Evolutionary conservation across 306 rosid species (phyloP), one percentile per base, ranked within the genome.

Genomic region (Malus fusca): DNA sequence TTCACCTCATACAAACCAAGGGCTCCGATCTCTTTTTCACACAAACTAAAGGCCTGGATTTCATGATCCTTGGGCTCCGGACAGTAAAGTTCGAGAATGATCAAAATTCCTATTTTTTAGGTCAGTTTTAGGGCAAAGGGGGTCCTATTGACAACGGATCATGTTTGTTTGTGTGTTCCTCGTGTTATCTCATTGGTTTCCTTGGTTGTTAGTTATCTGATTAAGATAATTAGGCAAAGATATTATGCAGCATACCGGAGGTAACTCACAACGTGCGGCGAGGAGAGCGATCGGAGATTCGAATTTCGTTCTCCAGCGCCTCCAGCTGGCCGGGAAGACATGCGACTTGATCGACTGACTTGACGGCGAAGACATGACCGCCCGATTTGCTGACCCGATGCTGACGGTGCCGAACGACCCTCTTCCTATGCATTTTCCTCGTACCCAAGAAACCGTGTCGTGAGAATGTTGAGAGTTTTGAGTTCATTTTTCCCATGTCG

Each of bases 281-380:
- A 87, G 6, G 81, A 56, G 10, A 92, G 5, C 2, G 82, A 78
- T 11, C 82, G 85, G 18, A 90, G 85, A 90, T 84, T 67, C 76
- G 53, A 76, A 94, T 94, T 81, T 94, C 97, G 30, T 84, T 90
- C 83, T 94, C 97, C 61, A 94, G 66, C 10, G 92, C 89, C 58
- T 73, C 81, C 4, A 84, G 18, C 68, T 86, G 97, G 51, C 44
- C n/a, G 6, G 84, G 70, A 3, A 62, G 66, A 48, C 82, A 81
- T 17, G 78, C 18, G 22, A 69, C 66, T 11, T 46, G 75, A 37
- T 92, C 88, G 11, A 91, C 96, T 11, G 98, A 92, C 78, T 94
- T 92, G 21, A 88, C 98, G 59, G 95, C 97, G 72, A 94, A 94
- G 3, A 86, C 70, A 23, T 33, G 73, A 65, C 84, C 87, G 79